Conservation (phyloP, 192 early-diverging fungal species). For the Phlyctochytrium planicorne region DNA sequence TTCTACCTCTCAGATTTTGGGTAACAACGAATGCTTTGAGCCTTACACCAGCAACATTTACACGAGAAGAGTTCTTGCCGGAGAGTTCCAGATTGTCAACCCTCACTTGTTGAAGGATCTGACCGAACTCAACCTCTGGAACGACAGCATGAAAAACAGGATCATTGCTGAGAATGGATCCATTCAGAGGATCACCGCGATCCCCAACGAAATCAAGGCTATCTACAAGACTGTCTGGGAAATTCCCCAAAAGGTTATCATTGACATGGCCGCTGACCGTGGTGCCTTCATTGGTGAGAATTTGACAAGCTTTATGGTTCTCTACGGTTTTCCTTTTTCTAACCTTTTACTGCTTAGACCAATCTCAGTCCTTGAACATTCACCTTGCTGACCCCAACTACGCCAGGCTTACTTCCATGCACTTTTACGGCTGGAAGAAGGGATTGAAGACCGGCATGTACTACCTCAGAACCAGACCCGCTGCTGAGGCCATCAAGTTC, state of each 20-base stretch:
- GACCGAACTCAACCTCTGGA: constrained; percentile 89
- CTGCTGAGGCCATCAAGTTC: constrained; percentile 97
- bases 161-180: constrained; percentile 92
- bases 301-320: neutral
- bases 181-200: constrained; percentile 71
- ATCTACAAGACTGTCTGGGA: constrained; percentile 99
- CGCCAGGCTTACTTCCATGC: constrained; percentile 94
- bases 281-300: constrained; percentile 82
- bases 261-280: constrained; percentile 97
- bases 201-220: constrained; percentile 87
- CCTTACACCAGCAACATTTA: constrained; percentile 87
- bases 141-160: constrained; percentile 89
- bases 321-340: constrained; percentile 11
- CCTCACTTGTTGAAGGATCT: constrained; percentile 94
- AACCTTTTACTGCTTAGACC: constrained; percentile 55
- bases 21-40: constrained; percentile 97
- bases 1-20: constrained; percentile 94
- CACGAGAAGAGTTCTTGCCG: constrained; percentile 91
- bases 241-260: constrained; percentile 81
- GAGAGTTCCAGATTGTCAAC: constrained; percentile 99
- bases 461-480: constrained; percentile 94
- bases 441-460: constrained; percentile 99
- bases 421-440: constrained; percentile 98
- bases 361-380: constrained; percentile 94
- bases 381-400: constrained; percentile 92